A percentile compares a stretch with the other conserved stretches of the same genome.
Conservation (phyloP, 176 grass and related monocot genomes). For the Echinochloa phyllopogon region DNA sequence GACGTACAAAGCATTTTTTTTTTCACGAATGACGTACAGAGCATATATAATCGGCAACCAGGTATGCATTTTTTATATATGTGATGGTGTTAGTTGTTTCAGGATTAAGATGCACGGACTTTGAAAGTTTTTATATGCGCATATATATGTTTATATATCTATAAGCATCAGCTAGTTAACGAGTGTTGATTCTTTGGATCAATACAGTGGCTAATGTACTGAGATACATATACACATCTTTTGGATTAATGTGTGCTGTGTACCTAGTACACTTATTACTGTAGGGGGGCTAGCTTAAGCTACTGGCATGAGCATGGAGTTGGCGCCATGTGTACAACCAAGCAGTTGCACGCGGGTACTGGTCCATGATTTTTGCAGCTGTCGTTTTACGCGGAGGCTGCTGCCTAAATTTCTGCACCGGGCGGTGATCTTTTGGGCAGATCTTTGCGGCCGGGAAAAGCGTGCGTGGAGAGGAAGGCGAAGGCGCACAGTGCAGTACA, state of each 20-base stretch:
- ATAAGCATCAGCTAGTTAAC: too few species aligned
- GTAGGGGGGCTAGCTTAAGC: neutral
- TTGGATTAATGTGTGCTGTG: too few species aligned
- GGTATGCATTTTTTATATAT: neutral
- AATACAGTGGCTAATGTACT: too few species aligned
- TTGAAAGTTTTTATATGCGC: neutral
- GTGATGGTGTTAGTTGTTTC: conserved; percentile 14
- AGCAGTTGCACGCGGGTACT: neutral
- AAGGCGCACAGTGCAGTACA: neutral
- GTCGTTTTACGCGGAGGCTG: neutral
- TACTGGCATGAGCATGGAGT: neutral
- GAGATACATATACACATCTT: too few species aligned
- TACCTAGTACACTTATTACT: too few species aligned
- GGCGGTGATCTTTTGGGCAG: conserved; percentile 49
- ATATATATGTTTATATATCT: too few species aligned
- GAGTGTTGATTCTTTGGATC: too few species aligned
- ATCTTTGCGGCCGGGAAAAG: neutral
- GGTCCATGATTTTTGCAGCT: neutral
- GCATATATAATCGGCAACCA: conserved; percentile 24
- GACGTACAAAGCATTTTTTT: neutral
- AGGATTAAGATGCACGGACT: neutral
- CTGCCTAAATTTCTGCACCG: conserved; percentile 45
- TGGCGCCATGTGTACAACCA: neutral
- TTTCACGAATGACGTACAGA: conserved; percentile 2
- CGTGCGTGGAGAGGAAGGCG: neutral